phyloP scores from a whole-genome alignment of 2,329 filamentous ascomycete genomes.

The Rhinocladiella mackenziei region DNA sequence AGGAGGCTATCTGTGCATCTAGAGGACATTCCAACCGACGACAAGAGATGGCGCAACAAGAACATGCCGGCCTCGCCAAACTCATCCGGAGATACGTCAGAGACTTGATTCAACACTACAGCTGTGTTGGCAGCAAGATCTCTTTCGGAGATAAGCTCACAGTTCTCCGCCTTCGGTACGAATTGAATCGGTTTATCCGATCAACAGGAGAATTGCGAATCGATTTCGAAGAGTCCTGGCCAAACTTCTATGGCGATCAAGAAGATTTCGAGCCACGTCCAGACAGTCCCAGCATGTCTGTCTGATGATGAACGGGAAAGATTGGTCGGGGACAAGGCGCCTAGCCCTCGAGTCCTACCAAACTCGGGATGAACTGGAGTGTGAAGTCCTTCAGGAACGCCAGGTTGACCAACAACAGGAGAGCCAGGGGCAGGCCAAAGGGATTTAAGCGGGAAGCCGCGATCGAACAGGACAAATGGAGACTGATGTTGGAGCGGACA shows the following conservation, averaged over 20 bases:
- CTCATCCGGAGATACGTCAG: too few species aligned
- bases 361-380: constrained; percentile 12
- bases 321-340: constrained; percentile 1
- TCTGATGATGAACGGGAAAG: constrained; percentile 8
- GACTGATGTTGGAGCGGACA: neutral
- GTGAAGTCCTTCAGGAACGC: constrained; percentile 12
- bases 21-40: too few species aligned
- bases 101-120: too few species aligned
- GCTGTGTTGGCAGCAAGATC: too few species aligned
- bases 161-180: constrained; percentile 13
- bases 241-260: neutral
- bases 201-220: constrained; percentile 10
- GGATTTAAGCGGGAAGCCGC: constrained; percentile 3
- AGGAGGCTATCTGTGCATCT: too few species aligned
- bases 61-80: too few species aligned
- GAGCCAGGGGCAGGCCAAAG: constrained; percentile 2
- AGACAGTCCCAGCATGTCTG: constrained; percentile 2
- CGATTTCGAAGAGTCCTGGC: constrained; percentile 9
- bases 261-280: neutral
- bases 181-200: constrained; percentile 8
- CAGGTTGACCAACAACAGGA: neutral
- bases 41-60: too few species aligned
- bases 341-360: constrained; percentile 3
- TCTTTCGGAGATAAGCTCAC: too few species aligned
- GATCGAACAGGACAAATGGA: neutral